Base-by-base conservation (phyloP, 2,329 filamentous ascomycete genomes). In the Nigrospora sphaerica region DNA sequence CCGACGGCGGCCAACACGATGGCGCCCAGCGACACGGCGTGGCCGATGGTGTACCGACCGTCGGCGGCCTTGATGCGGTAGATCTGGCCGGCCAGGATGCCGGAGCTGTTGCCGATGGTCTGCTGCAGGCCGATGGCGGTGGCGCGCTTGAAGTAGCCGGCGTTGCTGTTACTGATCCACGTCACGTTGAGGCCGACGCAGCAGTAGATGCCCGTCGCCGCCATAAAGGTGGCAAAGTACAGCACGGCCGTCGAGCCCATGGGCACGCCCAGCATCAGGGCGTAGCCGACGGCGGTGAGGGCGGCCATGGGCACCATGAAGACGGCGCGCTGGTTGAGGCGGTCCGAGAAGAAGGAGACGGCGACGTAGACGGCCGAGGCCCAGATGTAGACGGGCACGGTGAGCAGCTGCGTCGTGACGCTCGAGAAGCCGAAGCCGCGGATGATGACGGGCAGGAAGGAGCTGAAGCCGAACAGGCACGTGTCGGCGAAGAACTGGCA, bases 81-180 rank as follows among this genome's bases (percentile, higher is more conserved):
- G 17, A 52, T 54, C 37, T 54, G 52, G 13, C 52, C 52, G 31
- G 83, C 77, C 81, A 88, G 84, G 52, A 90, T 84, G 3, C 86
- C 86, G 12, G 81, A 77, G 14, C 74, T 71, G 52, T 90, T 90
- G 3, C 85, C 85, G 44, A 83, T 75, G 0, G 80, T 86, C 33
- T 89, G 68, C 60, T 89, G 85, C 59, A 89, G 60, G 0, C 83
- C 86, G 1, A 79, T 86, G 0, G 83, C 84, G 0, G 83, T 85
- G 0, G 85, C 85, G 31, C 86, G 72, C 62, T 90, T 91, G 11
- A 85, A 86, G 53, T 89, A 91, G 9, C 86, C 72, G 1, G 87
- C 86, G 13, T 77, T 75, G 49, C 89, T 90, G 16, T 77, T 81
- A 0, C 65, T 58, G 42, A 69, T 64, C 76, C 77, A 80, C 33